A percentile compares a stretch with the other conserved stretches of the same genome.
phyloP scores from a whole-genome alignment of 306 rosid genomes.

The Lathyrus tuberosus region DNA sequence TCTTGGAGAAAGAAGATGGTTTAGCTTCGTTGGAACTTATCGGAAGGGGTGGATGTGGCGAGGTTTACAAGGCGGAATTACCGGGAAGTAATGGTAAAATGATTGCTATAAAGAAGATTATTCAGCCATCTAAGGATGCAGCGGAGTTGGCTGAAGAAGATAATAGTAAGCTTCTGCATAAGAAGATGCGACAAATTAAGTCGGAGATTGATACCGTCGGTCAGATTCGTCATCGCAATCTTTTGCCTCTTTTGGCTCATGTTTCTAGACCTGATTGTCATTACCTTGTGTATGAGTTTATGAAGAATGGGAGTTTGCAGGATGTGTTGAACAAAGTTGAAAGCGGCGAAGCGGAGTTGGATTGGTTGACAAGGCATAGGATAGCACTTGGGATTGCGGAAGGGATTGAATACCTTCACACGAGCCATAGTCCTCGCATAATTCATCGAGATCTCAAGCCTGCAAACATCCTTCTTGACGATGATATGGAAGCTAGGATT shows the following conservation, averaged over 20 bases:
- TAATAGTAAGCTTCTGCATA: constrained; percentile 62
- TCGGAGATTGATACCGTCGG: constrained; percentile 91
- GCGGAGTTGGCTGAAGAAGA: constrained; percentile 69
- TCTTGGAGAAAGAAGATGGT: constrained; percentile 80
- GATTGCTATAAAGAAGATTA: constrained; percentile 80
- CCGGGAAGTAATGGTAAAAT: constrained; percentile 70
- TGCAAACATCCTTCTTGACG: constrained; percentile 79
- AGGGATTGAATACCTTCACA: constrained; percentile 91
- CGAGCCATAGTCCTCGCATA: constrained; percentile 63
- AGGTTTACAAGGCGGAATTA: constrained; percentile 74
- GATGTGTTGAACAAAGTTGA: constrained; percentile 48
- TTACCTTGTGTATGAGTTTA: constrained; percentile 81
- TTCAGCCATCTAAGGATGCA: constrained; percentile 72
- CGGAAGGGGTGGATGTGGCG: constrained; percentile 83
- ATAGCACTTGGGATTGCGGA: constrained; percentile 74
- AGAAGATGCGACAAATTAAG: constrained; percentile 81
- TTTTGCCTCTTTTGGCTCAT: constrained; percentile 80
- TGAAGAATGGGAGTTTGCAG: constrained; percentile 92
- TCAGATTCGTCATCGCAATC: constrained; percentile 82
- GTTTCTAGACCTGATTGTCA: constrained; percentile 78
- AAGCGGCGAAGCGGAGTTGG: constrained; percentile 51
- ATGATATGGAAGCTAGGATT: constrained; percentile 86
- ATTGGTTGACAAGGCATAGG: constrained; percentile 69
- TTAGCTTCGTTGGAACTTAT: constrained; percentile 59
- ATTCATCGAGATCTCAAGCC: constrained; percentile 91